Base-by-base conservation (phyloP, 331 rosid genomes). In the Spiraea crenata region DNA sequence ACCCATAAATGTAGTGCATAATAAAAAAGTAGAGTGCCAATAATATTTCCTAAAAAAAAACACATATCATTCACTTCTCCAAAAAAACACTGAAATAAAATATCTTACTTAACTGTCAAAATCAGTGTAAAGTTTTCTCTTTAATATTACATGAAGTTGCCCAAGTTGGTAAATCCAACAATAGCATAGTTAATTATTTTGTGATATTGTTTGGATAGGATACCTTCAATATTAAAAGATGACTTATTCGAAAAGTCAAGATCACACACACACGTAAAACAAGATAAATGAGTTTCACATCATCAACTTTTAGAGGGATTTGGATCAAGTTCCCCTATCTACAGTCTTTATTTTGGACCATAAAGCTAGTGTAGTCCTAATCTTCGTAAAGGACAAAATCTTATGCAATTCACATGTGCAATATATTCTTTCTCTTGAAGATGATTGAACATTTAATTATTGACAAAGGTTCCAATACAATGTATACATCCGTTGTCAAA, bases 131-230 rank as follows among this genome's bases (percentile, higher is more conserved):
- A 9, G 4, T 1, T 12, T 57, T 31, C 13, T 7, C 71, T 65
- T 56, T 50, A 46, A 14, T 34, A 60, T 39, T 46, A 82, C 82
- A 63, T 80, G 81, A 82, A 75, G 65, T 69, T 72, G 19, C 70
- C 17, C 65, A 52, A 45, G 20, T 58, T 60, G 25, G 64, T 8
- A 35, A 37, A 59, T 16, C 37, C 42, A 38, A 55, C 14, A 11
- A 8, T 8, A 37, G 65, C 40, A 35, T 59, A 35, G 37, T 35
- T 35, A 34, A 39, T 42, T 63, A 63, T 41, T 61, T 42, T 17
- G 35, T 17, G 49, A 40, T 62, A 62, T 62, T 62, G 17, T 62
- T 63, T 63, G 17, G 68, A 19, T 6, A 44, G 44, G 52, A 40
- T 41, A 6, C 40, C 51, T 54, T 6, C 73, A 54, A 40, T 68